Percentiles rank a stretch among this genome's conserved stretches.
Conservation (phyloP, 805 yeast species). For the Hanseniaspora nectarophila region DNA sequence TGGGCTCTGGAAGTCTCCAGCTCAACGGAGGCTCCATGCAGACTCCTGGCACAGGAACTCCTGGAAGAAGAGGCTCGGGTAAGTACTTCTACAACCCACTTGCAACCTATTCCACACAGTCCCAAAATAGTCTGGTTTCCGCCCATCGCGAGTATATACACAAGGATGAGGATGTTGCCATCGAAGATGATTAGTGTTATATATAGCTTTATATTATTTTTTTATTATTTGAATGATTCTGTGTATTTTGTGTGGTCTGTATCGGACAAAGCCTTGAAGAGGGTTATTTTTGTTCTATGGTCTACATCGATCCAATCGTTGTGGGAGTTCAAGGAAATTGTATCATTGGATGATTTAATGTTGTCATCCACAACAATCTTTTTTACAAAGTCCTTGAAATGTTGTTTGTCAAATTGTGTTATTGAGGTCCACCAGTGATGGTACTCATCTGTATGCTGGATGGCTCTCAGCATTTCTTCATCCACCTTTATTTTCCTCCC, state of each 20-base stretch:
- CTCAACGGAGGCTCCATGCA: background rate
- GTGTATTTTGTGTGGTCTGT: background rate
- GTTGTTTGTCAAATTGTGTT: conserved; percentile 27
- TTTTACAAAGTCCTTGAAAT: background rate
- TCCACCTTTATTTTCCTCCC: conserved; percentile 22
- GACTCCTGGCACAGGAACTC: background rate
- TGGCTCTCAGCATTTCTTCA: conserved; percentile 44
- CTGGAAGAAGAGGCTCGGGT: conserved; percentile 7
- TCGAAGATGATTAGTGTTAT: conserved; percentile 12
- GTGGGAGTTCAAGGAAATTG: too few relatives aligned
- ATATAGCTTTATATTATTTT: too few relatives aligned
- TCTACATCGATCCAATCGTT: background rate
- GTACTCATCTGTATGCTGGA: conserved; percentile 31
- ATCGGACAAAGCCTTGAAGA: background rate
- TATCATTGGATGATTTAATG: too few relatives aligned
- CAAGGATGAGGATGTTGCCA: conserved; percentile 8
- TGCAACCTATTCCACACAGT: background rate
- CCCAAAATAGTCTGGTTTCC: background rate
- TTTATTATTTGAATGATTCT: background rate
- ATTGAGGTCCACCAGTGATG: conserved; percentile 43
- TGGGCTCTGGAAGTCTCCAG: conserved; percentile 4
- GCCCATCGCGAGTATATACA: background rate
- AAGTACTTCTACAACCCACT: background rate
- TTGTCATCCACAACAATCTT: background rate
- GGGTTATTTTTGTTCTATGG: background rate